Evolutionary conservation across 1,139 yeast genomes (phyloP), one percentile per base, ranked within the genome.

Genomic region (Saccharomyces hybrid): DNA sequence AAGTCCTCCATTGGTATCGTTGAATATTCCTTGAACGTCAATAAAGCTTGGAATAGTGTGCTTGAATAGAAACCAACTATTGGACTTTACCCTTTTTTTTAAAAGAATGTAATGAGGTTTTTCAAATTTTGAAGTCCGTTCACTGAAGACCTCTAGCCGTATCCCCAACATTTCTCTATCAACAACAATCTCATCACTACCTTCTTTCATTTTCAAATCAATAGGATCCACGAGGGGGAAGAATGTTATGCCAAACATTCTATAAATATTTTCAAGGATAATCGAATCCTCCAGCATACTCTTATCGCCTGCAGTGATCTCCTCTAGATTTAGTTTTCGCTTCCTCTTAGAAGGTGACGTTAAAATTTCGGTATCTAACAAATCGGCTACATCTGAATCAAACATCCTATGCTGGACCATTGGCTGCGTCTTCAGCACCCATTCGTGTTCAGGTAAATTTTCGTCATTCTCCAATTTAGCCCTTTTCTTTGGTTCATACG

Each of bases 181-280:
- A 4, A 59, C 54, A 5, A 56, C 57, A 48, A 61, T 53, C 27
- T 54, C 54, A 13, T 55, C 55, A 3, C 57, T 56, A 13, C 54
- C 58, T 1, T 52, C 54, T 49, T 61, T 56, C 23, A 50, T 57
- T 31, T 53, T 49, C 30, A 59, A 50, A 32, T 63, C 68, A 11
- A 61, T 55, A 3, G 78, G 78, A 54, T 74, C 77, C 26, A 71
- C 71, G 1, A 77, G 70, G 0, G 80, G 80, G 56, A 78, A 78
- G 2, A 72, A 70, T 1, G 80, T 77, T 2, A 76, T 68, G 0
- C 81, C 81, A 56, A 74, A 73, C 61, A 77, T 59, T 57, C 80
- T 63, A 51, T 70, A 74, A 7, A 71, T 61, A 56, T 76, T 76
- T 58, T 77, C 80, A 16, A 70, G 23, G 23, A 65, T 59, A 8